Evolutionary conservation across 768 basidiomycete genomes (phyloP).

Genomic region (Lactarius sanguifluus): DNA sequence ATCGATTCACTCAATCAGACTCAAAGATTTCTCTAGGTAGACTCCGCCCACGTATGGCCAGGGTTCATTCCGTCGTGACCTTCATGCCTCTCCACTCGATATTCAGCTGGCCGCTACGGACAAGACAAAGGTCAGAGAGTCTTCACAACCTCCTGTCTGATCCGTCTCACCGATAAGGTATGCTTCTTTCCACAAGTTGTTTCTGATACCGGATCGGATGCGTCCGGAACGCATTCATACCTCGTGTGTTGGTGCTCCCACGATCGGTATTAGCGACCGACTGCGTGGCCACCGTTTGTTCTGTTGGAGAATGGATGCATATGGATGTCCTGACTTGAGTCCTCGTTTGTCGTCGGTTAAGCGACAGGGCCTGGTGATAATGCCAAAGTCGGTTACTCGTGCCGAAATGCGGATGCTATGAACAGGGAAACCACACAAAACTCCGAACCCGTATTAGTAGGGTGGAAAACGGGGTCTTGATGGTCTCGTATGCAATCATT

Average conservation of each 20-base stretch:
- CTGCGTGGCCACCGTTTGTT: neutral
- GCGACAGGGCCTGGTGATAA: neutral
- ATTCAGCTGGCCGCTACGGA: neutral
- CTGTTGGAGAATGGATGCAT: too few species aligned
- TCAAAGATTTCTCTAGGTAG: neutral
- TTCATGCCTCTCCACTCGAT: neutral
- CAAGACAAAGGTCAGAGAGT: neutral
- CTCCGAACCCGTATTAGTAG: neutral
- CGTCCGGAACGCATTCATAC: neutral
- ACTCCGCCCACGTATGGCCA: too few species aligned
- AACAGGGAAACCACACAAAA: neutral
- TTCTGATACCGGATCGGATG: conserved; percentile 2
- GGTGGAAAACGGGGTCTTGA: neutral
- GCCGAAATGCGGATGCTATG: neutral
- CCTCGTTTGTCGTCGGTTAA: neutral
- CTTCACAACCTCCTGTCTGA: neutral
- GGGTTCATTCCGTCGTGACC: neutral
- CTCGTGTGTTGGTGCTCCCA: neutral
- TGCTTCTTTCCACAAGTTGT: neutral
- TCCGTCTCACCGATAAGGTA: too few species aligned
- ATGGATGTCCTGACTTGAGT: neutral
- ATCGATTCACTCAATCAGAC: neutral
- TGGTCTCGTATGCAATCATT: neutral
- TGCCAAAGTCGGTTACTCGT: neutral
- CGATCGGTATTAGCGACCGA: neutral